Percentiles rank a stretch among this genome's conserved stretches.
These are phyloP conservation scores for Backusella liffmaniae DNA, from an alignment of 192 early-diverging fungal genomes.

Conservation along the genomic window DNA sequence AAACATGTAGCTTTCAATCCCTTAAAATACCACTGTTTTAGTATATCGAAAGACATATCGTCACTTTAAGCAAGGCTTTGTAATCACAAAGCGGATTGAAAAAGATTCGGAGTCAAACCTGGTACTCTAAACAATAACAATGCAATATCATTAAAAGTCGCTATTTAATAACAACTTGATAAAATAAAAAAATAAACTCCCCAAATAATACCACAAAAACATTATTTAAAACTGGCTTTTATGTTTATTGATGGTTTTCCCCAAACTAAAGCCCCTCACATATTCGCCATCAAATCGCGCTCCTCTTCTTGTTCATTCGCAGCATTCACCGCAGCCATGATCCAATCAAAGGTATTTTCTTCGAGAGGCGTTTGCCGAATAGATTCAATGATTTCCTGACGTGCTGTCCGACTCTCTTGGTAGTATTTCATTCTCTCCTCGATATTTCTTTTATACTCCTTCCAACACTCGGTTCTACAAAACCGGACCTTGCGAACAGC, in stretches of 20 bases:
- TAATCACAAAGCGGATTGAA: neutral
- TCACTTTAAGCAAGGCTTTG: neutral
- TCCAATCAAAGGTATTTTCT: neutral
- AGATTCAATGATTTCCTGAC: neutral
- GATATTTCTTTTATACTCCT: neutral
- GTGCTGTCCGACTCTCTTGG: neutral
- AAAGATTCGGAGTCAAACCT: neutral
- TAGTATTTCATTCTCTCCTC: neutral
- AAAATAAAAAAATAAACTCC: neutral
- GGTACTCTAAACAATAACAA: neutral
- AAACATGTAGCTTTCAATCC: neutral
- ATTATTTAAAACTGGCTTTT: no score
- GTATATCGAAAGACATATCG: neutral
- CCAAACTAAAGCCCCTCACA: neutral
- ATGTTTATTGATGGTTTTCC: no score
- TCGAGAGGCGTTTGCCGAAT: neutral
- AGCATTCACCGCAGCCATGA: neutral
- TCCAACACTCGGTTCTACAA: neutral
- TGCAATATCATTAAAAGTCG: neutral
- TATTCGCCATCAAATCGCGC: neutral
- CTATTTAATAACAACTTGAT: neutral
- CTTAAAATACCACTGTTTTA: neutral
- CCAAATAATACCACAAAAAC: neutral
- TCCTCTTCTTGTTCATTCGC: slow-evolving; percentile 4
- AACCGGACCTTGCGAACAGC: slow-evolving; percentile 7